These are phyloP conservation scores for Erigeron canadensis DNA, from an alignment of 129 eudicot genomes.

Conservation along the genomic window DNA sequence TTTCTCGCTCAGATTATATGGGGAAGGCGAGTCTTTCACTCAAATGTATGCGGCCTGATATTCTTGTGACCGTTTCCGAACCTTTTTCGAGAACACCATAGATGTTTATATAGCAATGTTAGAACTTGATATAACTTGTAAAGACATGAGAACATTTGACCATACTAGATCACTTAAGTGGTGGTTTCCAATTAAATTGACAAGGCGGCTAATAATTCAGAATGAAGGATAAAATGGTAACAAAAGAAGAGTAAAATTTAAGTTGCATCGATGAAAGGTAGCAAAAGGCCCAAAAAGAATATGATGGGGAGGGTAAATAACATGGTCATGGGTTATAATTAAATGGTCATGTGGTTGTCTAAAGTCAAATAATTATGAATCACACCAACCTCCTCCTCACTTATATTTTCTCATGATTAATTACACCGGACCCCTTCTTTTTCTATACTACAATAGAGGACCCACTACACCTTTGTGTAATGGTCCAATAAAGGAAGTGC, in stretches of 20 bases:
- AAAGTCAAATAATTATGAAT: constrained; percentile 38
- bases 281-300: background rate
- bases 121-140: too few species aligned
- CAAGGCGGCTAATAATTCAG: constrained; percentile 6
- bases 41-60: too few species aligned
- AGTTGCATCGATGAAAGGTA: constrained; percentile 23
- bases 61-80: too few species aligned
- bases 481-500: constrained; percentile 6
- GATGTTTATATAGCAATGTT: too few species aligned
- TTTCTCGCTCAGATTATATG: too few species aligned
- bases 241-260: constrained; percentile 9
- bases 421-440: constrained; percentile 28
- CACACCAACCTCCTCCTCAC: constrained; percentile 38
- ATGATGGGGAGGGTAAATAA: constrained; percentile 36
- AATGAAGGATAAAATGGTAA: constrained; percentile 17
- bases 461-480: constrained; percentile 13
- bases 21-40: too few species aligned
- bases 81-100: too few species aligned
- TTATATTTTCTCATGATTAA: constrained; percentile 25
- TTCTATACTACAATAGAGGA: background rate
- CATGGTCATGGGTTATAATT: constrained; percentile 37
- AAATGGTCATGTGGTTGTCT: constrained; percentile 38
- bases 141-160: too few species aligned
- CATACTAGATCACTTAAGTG: too few species aligned
- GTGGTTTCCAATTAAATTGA: background rate